These are phyloP conservation scores for Hymenoscyphus albidus DNA, from an alignment of 2,329 filamentous ascomycete species.

Conservation along the genomic window DNA sequence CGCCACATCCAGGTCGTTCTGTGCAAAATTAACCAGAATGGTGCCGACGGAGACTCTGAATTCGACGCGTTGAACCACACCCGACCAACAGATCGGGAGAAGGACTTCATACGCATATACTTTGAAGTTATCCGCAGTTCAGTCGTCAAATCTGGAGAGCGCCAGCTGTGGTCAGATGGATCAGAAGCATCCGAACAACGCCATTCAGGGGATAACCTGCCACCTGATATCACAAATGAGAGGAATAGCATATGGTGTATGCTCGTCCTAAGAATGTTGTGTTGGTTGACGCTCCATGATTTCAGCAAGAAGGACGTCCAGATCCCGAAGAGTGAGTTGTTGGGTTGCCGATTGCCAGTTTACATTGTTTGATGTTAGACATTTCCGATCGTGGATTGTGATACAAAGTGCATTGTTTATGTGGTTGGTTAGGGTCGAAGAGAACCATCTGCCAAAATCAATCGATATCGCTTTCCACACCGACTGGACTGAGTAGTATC, in stretches of 20 bases:
- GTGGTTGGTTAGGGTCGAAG: background rate
- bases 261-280: background rate
- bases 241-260: background rate
- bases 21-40: background rate
- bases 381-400: background rate
- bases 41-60: background rate
- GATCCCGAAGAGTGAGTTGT: conserved; percentile 1
- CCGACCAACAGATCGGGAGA: background rate
- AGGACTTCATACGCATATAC: background rate
- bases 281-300: background rate
- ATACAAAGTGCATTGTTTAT: background rate
- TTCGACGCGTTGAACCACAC: background rate
- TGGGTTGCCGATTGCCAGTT: background rate
- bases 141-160: background rate
- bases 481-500: too few species aligned
- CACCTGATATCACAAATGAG: background rate
- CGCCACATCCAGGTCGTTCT: background rate
- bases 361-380: background rate
- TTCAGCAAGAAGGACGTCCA: background rate
- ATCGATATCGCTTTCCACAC: too few species aligned
- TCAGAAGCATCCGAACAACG: background rate
- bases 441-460: too few species aligned
- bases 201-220: background rate
- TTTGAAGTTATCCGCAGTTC: background rate
- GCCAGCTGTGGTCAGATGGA: background rate